A percentile compares a stretch with the other conserved stretches of the same genome.
Conservation (phyloP, 495 filamentous ascomycete species). For the Annulohypoxylon maeteangense region DNA sequence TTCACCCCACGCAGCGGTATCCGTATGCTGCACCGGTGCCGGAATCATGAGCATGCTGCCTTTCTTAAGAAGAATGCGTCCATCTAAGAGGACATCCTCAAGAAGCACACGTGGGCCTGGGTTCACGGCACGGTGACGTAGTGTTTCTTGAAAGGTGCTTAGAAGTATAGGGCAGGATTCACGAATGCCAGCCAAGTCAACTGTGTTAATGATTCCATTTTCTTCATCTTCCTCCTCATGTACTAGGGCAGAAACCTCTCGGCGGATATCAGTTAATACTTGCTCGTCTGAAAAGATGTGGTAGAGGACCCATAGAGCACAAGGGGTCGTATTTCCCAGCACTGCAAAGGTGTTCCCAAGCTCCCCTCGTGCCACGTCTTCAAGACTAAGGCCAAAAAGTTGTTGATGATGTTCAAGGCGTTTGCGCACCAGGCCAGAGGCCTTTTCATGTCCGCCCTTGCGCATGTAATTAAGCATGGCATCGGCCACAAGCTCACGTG, state of each 20-base stretch:
- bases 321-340: slow-evolving; percentile 40
- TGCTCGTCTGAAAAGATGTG: slow-evolving; percentile 38
- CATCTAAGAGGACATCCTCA: slow-evolving; percentile 47
- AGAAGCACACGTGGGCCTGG: slow-evolving; percentile 38
- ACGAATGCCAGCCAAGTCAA: slow-evolving; percentile 32
- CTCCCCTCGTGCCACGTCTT: slow-evolving; percentile 45
- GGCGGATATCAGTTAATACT: slow-evolving; percentile 35
- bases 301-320: slow-evolving; percentile 40
- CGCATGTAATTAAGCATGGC: slow-evolving; percentile 9
- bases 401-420: slow-evolving; percentile 25
- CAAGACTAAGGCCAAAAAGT: slow-evolving; percentile 24
- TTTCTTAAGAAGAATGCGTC: slow-evolving; percentile 47
- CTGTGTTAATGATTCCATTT: slow-evolving; percentile 15
- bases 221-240: background rate
- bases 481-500: too few relatives aligned
- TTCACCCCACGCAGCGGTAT: slow-evolving; percentile 44
- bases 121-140: slow-evolving; percentile 41
- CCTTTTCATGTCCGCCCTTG: slow-evolving; percentile 27
- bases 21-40: slow-evolving; percentile 43
- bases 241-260: slow-evolving; percentile 41
- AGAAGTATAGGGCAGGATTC: slow-evolving; percentile 40
- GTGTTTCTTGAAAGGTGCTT: slow-evolving; percentile 44
- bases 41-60: slow-evolving; percentile 48
- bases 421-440: slow-evolving; percentile 32
- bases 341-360: slow-evolving; percentile 34